phyloP scores from a whole-genome alignment of 2,329 filamentous ascomycete genomes.

The Metarhizium brunneum region DNA sequence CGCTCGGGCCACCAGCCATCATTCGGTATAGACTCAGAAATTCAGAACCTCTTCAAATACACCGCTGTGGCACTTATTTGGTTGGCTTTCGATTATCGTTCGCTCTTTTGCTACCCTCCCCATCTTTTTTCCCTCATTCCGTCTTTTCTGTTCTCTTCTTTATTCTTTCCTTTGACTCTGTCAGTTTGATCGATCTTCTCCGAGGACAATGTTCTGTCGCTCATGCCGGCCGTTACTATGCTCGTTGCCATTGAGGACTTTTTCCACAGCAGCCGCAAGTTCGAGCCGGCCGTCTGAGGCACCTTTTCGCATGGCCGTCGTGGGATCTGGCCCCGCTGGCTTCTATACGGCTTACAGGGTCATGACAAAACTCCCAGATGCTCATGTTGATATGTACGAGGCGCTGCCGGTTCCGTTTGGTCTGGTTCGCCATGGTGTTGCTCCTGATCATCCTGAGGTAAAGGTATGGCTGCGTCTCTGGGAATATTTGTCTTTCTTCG shows the following conservation, averaged over 20 bases:
- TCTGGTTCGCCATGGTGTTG: slow-evolving; percentile 86
- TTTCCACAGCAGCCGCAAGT: neutral
- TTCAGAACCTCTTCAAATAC: neutral
- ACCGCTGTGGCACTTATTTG: neutral
- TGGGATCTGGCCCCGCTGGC: slow-evolving; percentile 89
- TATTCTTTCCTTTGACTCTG: neutral
- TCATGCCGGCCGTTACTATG: neutral
- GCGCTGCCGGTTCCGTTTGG: slow-evolving; percentile 87
- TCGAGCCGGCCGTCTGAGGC: slow-evolving; percentile 20
- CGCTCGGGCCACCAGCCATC: no score
- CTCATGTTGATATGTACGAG: slow-evolving; percentile 91
- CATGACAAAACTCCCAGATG: slow-evolving; percentile 63
- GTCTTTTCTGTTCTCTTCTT: neutral
- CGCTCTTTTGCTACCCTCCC: neutral
- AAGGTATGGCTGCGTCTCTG: slow-evolving; percentile 54
- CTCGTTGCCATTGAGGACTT: neutral
- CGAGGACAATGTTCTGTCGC: neutral
- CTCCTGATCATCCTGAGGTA: slow-evolving; percentile 97
- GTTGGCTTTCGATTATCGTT: neutral
- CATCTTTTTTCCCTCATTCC: neutral
- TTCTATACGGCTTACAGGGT: slow-evolving; percentile 90
- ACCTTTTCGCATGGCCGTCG: slow-evolving; percentile 71
- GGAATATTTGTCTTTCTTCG: neutral
- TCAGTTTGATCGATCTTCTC: neutral
- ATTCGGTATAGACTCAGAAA: no score